Base-by-base conservation (phyloP, 805 yeast species). In the Candida peoriensis region DNA sequence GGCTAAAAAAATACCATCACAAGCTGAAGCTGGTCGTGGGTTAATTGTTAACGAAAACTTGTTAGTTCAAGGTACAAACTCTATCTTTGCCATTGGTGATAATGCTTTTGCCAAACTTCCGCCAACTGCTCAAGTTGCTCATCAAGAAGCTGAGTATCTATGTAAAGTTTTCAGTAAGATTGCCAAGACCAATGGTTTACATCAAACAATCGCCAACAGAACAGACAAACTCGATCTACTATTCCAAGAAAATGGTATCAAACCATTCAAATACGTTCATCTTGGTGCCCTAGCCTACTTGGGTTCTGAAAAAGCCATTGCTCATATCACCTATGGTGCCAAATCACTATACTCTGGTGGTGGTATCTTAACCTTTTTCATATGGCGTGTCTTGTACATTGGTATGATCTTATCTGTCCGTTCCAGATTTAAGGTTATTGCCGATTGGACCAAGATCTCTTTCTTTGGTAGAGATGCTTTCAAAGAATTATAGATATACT, bases 91-190 rank as follows among this genome's bases (percentile, higher is more conserved):
- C 36, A 69, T 89, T 38, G 97, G 97, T 59, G 97, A 89, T 64
- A 87, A 95, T 63, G 87, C 96, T 17, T 72, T 74, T 39, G 84
- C 95, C 42, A 84, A 85, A 54, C 76, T 77, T 55, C 95, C 96
- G 14, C 97, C 97, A 50, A 89, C 97, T 38, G 97, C 97, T 20
- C 97, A 89, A 70, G 96, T 88, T 40, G 97, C 97, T 24, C 81
- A 86, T 64, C 97, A 89, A 70, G 82, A 87, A 64, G 97, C 96
- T 51, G 71, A 71, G 39, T 89, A 75, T 64, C 72, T 89, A 50
- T 89, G 87, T 32, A 68, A 71, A 32, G 74, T 76, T 46, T 82
- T 89, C 60, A 76, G 74, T 60, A 81, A 74, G 56, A 59, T 65
- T 58, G 61, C 61, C n/a, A 57, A 61, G 34, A 49, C 56, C 33